Evolutionary conservation across 2,329 filamentous ascomycete genomes (phyloP).

Genomic region (Knufia fluminis): DNA sequence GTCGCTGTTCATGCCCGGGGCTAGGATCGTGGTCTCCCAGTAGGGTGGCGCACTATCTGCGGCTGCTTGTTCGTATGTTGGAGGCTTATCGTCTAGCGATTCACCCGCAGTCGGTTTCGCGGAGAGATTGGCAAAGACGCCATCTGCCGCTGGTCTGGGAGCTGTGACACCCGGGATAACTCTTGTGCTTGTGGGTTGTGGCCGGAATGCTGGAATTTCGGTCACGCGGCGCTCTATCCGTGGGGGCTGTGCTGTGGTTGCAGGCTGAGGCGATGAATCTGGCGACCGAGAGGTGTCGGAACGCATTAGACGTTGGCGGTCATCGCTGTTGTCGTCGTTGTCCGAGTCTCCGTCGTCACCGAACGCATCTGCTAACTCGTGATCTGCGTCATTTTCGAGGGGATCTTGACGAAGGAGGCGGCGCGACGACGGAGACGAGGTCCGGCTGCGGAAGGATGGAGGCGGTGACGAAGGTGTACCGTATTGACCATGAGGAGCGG

Average conservation of each 20-base stretch:
- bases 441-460: constrained; percentile 81
- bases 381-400: constrained; percentile 52
- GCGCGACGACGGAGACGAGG: constrained; percentile 55
- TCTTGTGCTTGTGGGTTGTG: constrained; percentile 23
- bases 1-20: constrained; percentile 80
- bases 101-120: constrained; percentile 79
- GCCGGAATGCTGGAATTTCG: constrained; percentile 43
- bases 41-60: constrained; percentile 94
- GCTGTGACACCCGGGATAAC: constrained; percentile 26
- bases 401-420: constrained; percentile 46
- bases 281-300: constrained; percentile 37
- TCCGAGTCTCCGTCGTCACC: constrained; percentile 68
- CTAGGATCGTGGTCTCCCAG: constrained; percentile 97
- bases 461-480: constrained; percentile 35
- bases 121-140: constrained; percentile 89
- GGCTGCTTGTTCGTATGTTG: constrained; percentile 95
- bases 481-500: constrained; percentile 24
- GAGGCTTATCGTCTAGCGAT: constrained; percentile 82
- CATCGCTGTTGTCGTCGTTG: constrained; percentile 64
- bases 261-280: background rate
- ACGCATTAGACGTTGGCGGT: constrained; percentile 77
- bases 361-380: constrained; percentile 86
- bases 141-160: constrained; percentile 63
- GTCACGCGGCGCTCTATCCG: constrained; percentile 41
- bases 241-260: constrained; percentile 9